Evolutionary conservation across 192 early-diverging fungal species (phyloP), one percentile per base, ranked within the genome.

Genomic region (Rhizophagus sp.): DNA sequence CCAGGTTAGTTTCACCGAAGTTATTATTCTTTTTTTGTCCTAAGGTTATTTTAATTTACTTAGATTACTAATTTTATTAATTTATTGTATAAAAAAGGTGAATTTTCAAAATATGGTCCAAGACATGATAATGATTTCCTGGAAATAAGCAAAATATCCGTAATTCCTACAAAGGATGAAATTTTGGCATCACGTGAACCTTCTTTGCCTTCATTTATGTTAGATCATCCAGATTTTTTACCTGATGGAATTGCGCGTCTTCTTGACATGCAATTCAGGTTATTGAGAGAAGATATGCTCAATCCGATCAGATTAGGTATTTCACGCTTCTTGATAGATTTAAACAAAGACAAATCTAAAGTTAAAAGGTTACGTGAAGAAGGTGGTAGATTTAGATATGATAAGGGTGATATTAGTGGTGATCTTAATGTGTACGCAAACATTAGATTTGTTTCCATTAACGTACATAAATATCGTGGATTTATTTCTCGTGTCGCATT

Each of bases 281-380:
- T 92, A 4, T 82, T 90, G 19, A 78, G 91, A 22, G 90, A 92
- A 64, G 91, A 92, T 49, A 82, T 90, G 80, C 64, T 91, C 30
- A 76, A 81, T 25, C 67, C 89, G 34, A 25, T 91, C 0, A 79
- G 86, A 1, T 71, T 71, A 4, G 87, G 90, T 8, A 75, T 92
- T 22, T 52, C 57, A n/a, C 72, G 80, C 19, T 90, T 90, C 74
- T 67, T 69, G 2, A 65, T n/a, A 34, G 65, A 67, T 47, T 61
- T 19, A 68, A 64, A 24, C n/a, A 82, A 12, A 81, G 85, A 44
- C 50, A 67, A 67, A 11, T 22, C 41, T 1, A 12, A 34, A 34
- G 22, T 84, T 5, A n/a, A 80, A 49, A 47, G 68, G 24, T 68
- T 79, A 67, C 65, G 33, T 25, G 65, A 30, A 12, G 79, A 84